Evolutionary conservation across 2,329 filamentous ascomycete species (phyloP), one percentile per base, ranked within the genome.

Genomic region (Polychaeton citri): DNA sequence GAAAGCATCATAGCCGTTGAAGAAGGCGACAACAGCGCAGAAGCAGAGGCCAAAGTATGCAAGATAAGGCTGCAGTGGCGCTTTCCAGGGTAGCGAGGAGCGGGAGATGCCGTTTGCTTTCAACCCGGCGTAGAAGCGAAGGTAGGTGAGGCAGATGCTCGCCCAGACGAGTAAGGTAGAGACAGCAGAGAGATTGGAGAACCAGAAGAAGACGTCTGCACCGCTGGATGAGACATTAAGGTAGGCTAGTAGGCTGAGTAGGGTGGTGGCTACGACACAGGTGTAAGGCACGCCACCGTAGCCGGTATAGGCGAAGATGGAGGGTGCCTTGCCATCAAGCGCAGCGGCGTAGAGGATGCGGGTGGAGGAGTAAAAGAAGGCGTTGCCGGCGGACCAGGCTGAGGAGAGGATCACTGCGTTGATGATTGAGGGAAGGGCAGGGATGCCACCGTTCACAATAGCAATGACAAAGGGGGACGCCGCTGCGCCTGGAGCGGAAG

Each of bases 401-500:
- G 74, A 79, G 12, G 78, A 75, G 35, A 81, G 61, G 46, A 82
- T 72, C 15, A 72, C 74, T 21, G 68, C 76, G 50, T 83, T 82
- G 61, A 82, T 76, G 45, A 81, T 66, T 42, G 72, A 72, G 46
- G 78, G 13, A 8, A 82, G 65, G 2, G 68, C 69, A 1, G 55
- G 51, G 30, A 83, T 71, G 31, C 74, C 72, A 5, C 75, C 74
- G 38, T 74, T 64, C 41, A 71, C 59, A 40, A 76, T 74, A 17
- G 72, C 71, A 44, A 82, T 72, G 26, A 71, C 69, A 54, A 67
- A 73, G 0, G 70, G 70, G 4, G 65, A 71, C 3, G 61, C 58
- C 8, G 49, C 50, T 4, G 62, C 62, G 1, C 54, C 57, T 1
- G 51, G 54, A 36, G 49, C 46, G 12, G 38, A 40, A n/a, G 40